A percentile compares a stretch with the other conserved stretches of the same genome.
Conservation (phyloP, 768 basidiomycete genomes). For the Kwoniella mangroviensis region DNA sequence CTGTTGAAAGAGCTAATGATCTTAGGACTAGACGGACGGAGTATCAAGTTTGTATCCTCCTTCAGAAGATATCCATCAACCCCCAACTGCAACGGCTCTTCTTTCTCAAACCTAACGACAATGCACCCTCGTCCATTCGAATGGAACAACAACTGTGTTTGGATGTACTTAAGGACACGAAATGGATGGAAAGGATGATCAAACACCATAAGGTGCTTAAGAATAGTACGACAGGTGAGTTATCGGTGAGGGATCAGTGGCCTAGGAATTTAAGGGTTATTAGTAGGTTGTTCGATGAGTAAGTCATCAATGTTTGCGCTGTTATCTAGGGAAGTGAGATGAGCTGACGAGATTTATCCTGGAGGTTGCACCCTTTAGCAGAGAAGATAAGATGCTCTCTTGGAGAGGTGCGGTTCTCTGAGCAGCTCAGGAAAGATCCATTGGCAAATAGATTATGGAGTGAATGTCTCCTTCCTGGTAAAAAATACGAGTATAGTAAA, state of each 20-base stretch:
- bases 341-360: neutral
- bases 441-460: neutral
- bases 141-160: slow-evolving; percentile 4
- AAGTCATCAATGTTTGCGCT: neutral
- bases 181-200: slow-evolving; percentile 5
- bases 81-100: neutral
- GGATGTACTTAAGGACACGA: neutral
- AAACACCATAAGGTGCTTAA: neutral
- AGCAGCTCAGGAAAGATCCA: neutral
- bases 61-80: neutral
- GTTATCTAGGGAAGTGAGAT: neutral
- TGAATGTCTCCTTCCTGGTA: neutral
- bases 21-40: neutral
- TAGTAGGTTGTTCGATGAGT: neutral
- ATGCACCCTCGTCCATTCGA: too few relatives aligned
- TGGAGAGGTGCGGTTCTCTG: neutral
- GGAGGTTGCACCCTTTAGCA: neutral
- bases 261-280: neutral
- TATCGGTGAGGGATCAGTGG: neutral
- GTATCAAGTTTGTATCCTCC: neutral
- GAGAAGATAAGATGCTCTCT: neutral
- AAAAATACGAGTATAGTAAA: too few relatives aligned
- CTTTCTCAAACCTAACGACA: neutral
- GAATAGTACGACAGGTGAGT: neutral
- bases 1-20: neutral